Conservation (phyloP, 2,329 filamentous ascomycete genomes). For the Botrytis aclada region DNA sequence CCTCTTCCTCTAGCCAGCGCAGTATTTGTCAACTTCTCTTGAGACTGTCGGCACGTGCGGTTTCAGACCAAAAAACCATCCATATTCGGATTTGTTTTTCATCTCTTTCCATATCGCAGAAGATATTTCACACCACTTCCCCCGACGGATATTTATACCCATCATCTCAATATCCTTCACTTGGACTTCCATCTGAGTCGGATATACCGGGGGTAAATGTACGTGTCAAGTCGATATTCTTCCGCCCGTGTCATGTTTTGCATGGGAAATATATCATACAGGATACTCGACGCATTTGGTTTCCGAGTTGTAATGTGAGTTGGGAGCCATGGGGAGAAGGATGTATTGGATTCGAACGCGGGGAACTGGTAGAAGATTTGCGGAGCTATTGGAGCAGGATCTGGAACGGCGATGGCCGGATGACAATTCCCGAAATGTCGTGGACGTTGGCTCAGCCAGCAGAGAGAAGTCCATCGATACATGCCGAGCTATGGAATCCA, state of each 20-base stretch:
- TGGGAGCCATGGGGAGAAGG: constrained; percentile 89
- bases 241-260: constrained; percentile 80
- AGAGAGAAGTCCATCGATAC: constrained; percentile 55
- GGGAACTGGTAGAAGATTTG: constrained; percentile 49
- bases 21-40: constrained; percentile 47
- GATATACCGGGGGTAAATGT: constrained; percentile 61
- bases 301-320: constrained; percentile 81
- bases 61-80: constrained; percentile 30
- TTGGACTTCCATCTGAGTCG: constrained; percentile 61
- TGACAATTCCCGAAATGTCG: neutral
- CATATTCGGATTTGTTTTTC: constrained; percentile 70
- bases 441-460: neutral
- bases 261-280: constrained; percentile 80
- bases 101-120: constrained; percentile 63
- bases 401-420: constrained; percentile 14
- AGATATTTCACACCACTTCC: constrained; percentile 68
- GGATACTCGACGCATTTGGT: constrained; percentile 62
- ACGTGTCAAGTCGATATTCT: constrained; percentile 72
- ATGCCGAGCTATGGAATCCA: constrained; percentile 53
- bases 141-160: constrained; percentile 59
- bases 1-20: constrained; percentile 58
- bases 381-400: constrained; percentile 10
- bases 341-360: constrained; percentile 63
- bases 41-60: constrained; percentile 52
- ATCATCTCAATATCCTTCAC: constrained; percentile 48